Evolutionary conservation across 192 early-diverging fungal genomes (phyloP), one percentile per base, ranked within the genome.

Genomic region (Rhizoclosmatium sp.): DNA sequence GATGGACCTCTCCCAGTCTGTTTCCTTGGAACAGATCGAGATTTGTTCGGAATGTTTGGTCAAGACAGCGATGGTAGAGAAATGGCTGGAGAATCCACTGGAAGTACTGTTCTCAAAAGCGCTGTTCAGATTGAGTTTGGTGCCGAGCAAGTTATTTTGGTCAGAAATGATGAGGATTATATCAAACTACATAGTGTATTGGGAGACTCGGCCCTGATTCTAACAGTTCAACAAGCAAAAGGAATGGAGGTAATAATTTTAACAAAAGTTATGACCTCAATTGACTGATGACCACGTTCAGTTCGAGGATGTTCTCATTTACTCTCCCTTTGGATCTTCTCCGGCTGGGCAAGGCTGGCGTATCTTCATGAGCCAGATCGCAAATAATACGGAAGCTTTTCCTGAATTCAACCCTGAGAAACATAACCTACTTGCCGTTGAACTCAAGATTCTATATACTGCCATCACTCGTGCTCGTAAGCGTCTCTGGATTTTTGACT

Each of bases 171-270:
- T n/a, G 45, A 77, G 14, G 58, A 80, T 12, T 58, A 44, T 3
- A 3, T 10, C 9, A 41, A 74, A 66, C 10, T 76, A 14, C 47
- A 70, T n/a, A 23, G 2, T 4, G 21, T 16, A 21, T 61, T 66
- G 39, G 75, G 47, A 12, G 48, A 77, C 44, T 66, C 39, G 5
- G 78, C 78, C 4, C 60, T 80, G 74, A 54, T 80, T 45, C 31
- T 80, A 56, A 80, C 78, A 16, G 78, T 80, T 2, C 76, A 80
- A 45, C 69, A 80, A 47, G 78, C 78, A 44, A 80, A 80, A 64
- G 78, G 78, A 49, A 23, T 69, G 21, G 71, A 16, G 59, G 23
- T 69, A 40, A 16, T 21, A 47, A 68, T 78, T 72, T 72, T 2
- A 74, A 3, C 16, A 45, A 2, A 40, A 31, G 78, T 67, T n/a